Base-by-base conservation (phyloP, 2,329 filamentous ascomycete species). In the Celoporthe dispersa region DNA sequence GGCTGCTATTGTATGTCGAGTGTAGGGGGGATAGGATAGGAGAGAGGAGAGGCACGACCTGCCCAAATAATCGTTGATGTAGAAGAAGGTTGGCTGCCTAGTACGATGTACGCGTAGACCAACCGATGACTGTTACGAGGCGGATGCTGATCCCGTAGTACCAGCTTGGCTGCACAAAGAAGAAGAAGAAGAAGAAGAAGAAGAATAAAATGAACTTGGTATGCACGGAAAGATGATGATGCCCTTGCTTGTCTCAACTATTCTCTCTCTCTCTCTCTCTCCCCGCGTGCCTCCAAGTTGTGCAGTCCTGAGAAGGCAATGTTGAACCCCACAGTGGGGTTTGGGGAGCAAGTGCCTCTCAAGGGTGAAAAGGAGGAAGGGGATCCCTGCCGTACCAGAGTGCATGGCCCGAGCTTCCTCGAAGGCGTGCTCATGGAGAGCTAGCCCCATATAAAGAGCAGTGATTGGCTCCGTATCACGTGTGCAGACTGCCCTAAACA, bases 321-420 rank as follows among this genome's bases (percentile, higher is more conserved):
- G 33, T 60, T 37, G 61, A 48, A 64, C 62, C 62, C 62, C 62
- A 64, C 62, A 64, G 62, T 48, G 62, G 62, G 62, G 62, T 41
- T 14, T 16, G 60, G 35, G 33, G 16, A 33, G 59, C 57, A 22
- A 7, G 14, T 35, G 59, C 19, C 33, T 39, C 31, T 22, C 1
- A 25, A n/a, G 57, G 19, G 28, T 61, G 31, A 16, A n/a, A 7
- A 31, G 3, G 3, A 25, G 33, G 25, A 44, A 33, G 31, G 35
- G n/a, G 37, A 44, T n/a, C 64, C 64, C 37, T 67, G 68, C 1
- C n/a, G 19, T 9, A 48, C 22, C 44, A 3, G 35, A 14, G 37
- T 8, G 37, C 25, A 16, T 61, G 65, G 65, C 35, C 41, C 65
- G 57, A 61, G 65, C 65, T 62, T 31, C 39, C 9, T n/a, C 31